Evolutionary conservation across 2,329 filamentous ascomycete species (phyloP).

Genomic region (Neonectria punicea): DNA sequence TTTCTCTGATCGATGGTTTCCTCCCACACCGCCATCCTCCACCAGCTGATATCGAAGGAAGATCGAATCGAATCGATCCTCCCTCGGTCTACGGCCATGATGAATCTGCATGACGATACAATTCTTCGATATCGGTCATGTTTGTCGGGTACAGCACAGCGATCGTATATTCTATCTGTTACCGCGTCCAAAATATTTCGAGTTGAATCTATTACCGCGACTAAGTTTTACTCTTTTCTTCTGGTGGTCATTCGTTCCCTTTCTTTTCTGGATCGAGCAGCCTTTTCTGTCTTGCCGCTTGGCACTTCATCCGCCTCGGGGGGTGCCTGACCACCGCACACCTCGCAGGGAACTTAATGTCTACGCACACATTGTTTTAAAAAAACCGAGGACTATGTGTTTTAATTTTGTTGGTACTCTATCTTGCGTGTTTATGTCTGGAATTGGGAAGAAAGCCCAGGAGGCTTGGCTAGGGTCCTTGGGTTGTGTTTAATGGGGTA

Average conservation of each 20-base stretch:
- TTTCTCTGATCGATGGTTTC: slow-evolving; percentile 39
- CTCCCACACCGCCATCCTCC: slow-evolving; percentile 47
- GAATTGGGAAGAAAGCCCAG: slow-evolving; percentile 46
- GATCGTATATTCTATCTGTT: slow-evolving; percentile 57
- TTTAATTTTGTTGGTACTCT: slow-evolving; percentile 40
- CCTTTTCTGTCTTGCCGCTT: slow-evolving; percentile 32
- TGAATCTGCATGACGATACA: slow-evolving; percentile 69
- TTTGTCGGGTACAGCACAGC: slow-evolving; percentile 72
- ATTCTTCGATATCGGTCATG: slow-evolving; percentile 64
- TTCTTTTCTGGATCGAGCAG: slow-evolving; percentile 30
- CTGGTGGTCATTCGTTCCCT: slow-evolving; percentile 46
- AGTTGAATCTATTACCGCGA: slow-evolving; percentile 44
- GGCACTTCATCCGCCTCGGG: slow-evolving; percentile 37
- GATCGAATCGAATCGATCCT: slow-evolving; percentile 31
- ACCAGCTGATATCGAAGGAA: slow-evolving; percentile 32
- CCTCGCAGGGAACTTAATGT: slow-evolving; percentile 43
- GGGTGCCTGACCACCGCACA: slow-evolving; percentile 41
- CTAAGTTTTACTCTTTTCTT: slow-evolving; percentile 36
- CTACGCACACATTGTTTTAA: slow-evolving; percentile 43
- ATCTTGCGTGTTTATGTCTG: slow-evolving; percentile 36
- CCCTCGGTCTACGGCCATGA: slow-evolving; percentile 55
- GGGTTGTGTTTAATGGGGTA: slow-evolving; percentile 38
- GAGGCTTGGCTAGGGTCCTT: slow-evolving; percentile 45
- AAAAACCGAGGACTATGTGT: slow-evolving; percentile 38
- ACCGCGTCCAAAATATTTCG: slow-evolving; percentile 39